These are phyloP conservation scores for Artemisia annua DNA, from an alignment of 129 eudicot species.

Conservation along the genomic window DNA sequence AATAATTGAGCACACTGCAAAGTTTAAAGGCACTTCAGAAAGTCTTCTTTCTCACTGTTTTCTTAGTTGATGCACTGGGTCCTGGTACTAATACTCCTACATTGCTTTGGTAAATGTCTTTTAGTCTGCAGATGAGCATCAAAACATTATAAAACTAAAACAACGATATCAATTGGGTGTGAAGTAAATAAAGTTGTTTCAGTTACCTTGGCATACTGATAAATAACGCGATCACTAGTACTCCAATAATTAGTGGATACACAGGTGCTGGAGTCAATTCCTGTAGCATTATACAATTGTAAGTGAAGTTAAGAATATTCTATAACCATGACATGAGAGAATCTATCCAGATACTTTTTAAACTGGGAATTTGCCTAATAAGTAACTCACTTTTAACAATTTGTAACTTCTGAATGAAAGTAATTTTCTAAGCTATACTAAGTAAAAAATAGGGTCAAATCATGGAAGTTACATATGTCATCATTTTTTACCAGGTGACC, in stretches of 20 bases:
- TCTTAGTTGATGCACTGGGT: conserved; percentile 52
- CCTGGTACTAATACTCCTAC: conserved; percentile 53
- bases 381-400: not conserved
- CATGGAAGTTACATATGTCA: not conserved
- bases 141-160: conserved; percentile 8
- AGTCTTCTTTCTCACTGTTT: conserved; percentile 74
- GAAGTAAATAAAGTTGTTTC: not conserved
- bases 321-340: no score
- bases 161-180: not conserved
- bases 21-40: conserved; percentile 41
- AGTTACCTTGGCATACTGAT: conserved; percentile 85
- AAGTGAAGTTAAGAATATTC: no score
- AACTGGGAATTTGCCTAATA: not conserved
- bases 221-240: conserved; percentile 66
- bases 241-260: conserved; percentile 80
- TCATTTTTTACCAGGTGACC: not conserved
- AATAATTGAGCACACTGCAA: not conserved
- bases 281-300: conserved; percentile 29
- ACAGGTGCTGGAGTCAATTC: conserved; percentile 94
- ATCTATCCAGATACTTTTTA: not conserved
- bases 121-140: conserved; percentile 49
- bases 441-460: no score
- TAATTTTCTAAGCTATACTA: not conserved
- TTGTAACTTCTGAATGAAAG: not conserved
- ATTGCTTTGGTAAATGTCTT: conserved; percentile 71